A percentile compares a stretch with the other conserved stretches of the same genome.
These are phyloP conservation scores for Rhodamnia rubescens DNA, from an alignment of 345 rosid species.

Conservation along the genomic window DNA sequence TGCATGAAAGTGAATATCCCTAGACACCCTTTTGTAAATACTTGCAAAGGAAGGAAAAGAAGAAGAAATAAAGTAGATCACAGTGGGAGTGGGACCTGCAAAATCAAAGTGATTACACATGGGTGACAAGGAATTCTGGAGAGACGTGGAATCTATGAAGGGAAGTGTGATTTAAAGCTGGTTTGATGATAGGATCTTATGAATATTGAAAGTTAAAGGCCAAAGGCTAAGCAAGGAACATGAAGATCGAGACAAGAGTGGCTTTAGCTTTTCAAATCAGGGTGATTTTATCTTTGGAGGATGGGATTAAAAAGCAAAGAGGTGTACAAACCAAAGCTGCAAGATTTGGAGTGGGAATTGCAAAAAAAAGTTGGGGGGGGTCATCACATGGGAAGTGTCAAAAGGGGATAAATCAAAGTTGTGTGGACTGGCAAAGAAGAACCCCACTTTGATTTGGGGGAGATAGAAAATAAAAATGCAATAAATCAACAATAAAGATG, in stretches of 20 bases:
- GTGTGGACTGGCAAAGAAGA: background rate
- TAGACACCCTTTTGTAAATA: slow-evolving; percentile 19
- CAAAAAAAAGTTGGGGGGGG: background rate
- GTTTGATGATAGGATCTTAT: background rate
- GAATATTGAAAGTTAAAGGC: slow-evolving; percentile 24
- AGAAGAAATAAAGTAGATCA: background rate
- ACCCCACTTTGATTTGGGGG: background rate
- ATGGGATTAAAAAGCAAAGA: background rate
- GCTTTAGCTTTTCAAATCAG: slow-evolving; percentile 24
- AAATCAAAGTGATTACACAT: slow-evolving; percentile 31
- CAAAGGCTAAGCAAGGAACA: slow-evolving; percentile 43
- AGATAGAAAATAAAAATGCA: background rate
- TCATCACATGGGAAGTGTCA: background rate
- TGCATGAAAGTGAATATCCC: slow-evolving; percentile 28
- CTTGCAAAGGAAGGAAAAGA: background rate
- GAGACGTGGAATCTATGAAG: slow-evolving; percentile 12
- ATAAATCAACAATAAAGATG: background rate
- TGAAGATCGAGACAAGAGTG: slow-evolving; percentile 23
- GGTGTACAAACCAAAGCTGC: background rate
- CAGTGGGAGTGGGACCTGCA: slow-evolving; percentile 10
- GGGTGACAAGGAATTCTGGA: slow-evolving; percentile 24
- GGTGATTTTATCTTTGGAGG: background rate
- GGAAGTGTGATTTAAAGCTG: background rate
- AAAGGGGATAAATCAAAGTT: background rate
- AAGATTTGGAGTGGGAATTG: background rate